Base-by-base conservation (phyloP, 1,284 basidiomycete genomes). In the Tetrapyrgos nigripes region DNA sequence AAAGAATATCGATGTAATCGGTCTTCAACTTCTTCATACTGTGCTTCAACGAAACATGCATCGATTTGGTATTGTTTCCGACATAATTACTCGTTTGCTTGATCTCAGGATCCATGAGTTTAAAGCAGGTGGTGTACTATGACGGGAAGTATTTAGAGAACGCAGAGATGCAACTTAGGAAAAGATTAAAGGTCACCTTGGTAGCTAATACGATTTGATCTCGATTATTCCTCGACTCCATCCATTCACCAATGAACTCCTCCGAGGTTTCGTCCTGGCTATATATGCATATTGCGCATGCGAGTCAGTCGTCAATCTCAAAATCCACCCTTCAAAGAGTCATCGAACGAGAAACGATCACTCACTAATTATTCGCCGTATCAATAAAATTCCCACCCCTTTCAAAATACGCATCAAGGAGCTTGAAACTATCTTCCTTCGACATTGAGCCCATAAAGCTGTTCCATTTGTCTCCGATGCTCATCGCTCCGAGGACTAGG, bases 381-480 rank as follows among this genome's bases (percentile, higher is more conserved):
- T 56, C 48, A 21, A 56, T 56, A 19, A 26, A 50, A 27, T 56
- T 56, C 6, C 55, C 55, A 27, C 55, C 55, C 4, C 48, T 49
- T 9, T 56, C 48, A 29, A 50, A 56, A 43, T 44, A 56, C 3
- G 55, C 19, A 24, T 56, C 48, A n/a, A 50, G 45, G 14, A 56
- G 35, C n/a, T 33, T 27, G 28, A 50, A 56, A 10, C 55, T 49
- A n/a, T n/a, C n/a, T n/a, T n/a, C n/a, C n/a, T n/a, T n/a, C n/a
- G n/a, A n/a, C n/a, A n/a, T n/a, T n/a, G 47, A 56, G 49, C 26
- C 26, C 40, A 13, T 44, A n/a, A 27, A 35, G 14, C 55, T 4
- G 1, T 52, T 48, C 71, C 47, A 56, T 50, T 56, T 46, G 23
- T 56, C 48, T 31, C 55, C 55, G 14, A 56, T 56, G 17, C 33